These are phyloP conservation scores for Astraeus odoratus DNA, from an alignment of 768 basidiomycete genomes.

Conservation along the genomic window DNA sequence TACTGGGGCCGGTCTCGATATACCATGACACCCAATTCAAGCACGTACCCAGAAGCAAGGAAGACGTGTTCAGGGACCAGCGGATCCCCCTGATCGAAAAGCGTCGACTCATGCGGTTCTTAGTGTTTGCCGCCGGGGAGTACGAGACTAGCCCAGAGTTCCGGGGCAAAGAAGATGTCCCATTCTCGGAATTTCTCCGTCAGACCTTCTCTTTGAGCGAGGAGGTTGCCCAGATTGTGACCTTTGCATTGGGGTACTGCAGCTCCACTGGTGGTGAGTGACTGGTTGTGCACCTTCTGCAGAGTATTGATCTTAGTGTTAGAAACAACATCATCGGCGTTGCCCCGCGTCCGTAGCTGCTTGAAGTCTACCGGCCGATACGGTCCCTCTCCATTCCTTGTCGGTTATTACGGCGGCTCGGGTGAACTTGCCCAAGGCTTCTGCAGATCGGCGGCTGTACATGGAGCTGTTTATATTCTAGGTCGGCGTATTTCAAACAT, in stretches of 20 bases:
- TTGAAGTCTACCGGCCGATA: constrained; percentile 80
- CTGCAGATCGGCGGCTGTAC: constrained; percentile 80
- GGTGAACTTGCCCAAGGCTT: constrained; percentile 94
- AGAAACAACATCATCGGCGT: constrained; percentile 64
- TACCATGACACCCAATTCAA: constrained; percentile 44
- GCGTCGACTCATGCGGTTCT: constrained; percentile 85
- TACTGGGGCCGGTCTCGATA: constrained; percentile 66
- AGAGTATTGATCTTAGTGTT: constrained; percentile 4
- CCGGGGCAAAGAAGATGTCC: constrained; percentile 43
- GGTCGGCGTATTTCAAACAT: constrained; percentile 38
- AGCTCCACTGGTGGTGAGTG: constrained; percentile 46
- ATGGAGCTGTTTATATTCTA: constrained; percentile 67
- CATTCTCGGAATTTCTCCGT: constrained; percentile 61
- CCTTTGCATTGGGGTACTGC: constrained; percentile 75
- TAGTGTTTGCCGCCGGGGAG: constrained; percentile 73
- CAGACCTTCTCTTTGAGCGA: constrained; percentile 56
- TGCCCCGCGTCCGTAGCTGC: constrained; percentile 67
- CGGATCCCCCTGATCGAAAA: constrained; percentile 76
- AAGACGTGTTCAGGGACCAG: constrained; percentile 86
- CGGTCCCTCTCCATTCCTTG: constrained; percentile 79
- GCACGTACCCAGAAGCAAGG: constrained; percentile 83
- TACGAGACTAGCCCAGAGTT: constrained; percentile 61
- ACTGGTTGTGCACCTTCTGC: not conserved
- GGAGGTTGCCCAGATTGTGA: constrained; percentile 52
- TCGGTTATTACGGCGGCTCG: constrained; percentile 92